These are phyloP conservation scores for Colletotrichum incanum DNA, from an alignment of 2,329 filamentous ascomycete species.

Conservation along the genomic window DNA sequence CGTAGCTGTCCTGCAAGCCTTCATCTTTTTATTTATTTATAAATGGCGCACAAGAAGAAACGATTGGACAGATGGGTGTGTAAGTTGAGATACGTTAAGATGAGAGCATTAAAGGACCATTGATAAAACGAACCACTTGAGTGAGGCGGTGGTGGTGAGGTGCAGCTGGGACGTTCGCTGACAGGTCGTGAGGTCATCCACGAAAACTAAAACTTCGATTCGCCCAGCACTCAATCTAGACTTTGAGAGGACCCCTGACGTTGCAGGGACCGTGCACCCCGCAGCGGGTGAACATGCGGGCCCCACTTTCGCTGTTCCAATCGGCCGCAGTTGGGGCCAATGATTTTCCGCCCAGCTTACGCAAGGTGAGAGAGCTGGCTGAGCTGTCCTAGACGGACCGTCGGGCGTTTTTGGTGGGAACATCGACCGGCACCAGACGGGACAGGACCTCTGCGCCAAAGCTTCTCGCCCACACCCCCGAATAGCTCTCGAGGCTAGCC, in stretches of 20 bases:
- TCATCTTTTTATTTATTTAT: conserved; percentile 32
- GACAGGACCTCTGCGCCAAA: conserved; percentile 22
- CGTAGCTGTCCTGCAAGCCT: conserved; percentile 33
- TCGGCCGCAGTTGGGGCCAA: conserved; percentile 32
- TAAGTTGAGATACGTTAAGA: not conserved
- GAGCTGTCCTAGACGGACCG: conserved; percentile 21
- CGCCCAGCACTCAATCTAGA: conserved; percentile 38
- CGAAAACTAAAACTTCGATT: conserved; percentile 43
- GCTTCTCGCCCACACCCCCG: conserved; percentile 7
- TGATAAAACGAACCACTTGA: not conserved
- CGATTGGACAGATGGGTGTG: not conserved
- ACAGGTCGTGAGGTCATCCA: conserved; percentile 45
- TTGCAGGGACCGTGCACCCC: conserved; percentile 38
- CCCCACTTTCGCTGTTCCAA: conserved; percentile 19
- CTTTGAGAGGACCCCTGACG: conserved; percentile 35
- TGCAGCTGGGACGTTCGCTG: conserved; percentile 31
- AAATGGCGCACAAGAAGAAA: not conserved
- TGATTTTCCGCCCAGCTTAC: conserved; percentile 41
- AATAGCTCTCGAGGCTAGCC: not conserved
- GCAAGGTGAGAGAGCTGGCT: not conserved
- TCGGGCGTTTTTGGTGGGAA: conserved; percentile 17
- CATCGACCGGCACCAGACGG: conserved; percentile 25
- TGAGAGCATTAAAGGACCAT: conserved; percentile 17
- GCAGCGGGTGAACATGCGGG: conserved; percentile 24
- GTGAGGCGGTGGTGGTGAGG: conserved; percentile 6